Conservation (phyloP, 805 yeast species). For the Candida dendrica region DNA sequence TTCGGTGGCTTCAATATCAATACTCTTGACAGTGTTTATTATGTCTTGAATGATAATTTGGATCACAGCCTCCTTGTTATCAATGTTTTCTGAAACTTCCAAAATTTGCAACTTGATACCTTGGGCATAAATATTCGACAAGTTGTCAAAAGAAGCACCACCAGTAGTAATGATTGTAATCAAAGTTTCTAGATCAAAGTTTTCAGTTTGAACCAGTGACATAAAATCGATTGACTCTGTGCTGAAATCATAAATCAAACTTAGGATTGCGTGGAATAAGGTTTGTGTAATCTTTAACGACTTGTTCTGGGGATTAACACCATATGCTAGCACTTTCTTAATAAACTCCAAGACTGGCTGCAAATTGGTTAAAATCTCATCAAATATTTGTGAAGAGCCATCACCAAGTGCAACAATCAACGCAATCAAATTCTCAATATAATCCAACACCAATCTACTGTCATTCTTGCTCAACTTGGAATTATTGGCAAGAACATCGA, state of each 20-base stretch:
- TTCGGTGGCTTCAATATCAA: slow-evolving; percentile 27
- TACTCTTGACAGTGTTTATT: slow-evolving; percentile 20
- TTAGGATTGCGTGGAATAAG: slow-evolving; percentile 46
- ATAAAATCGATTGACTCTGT: slow-evolving; percentile 52
- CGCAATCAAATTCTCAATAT: slow-evolving; percentile 66
- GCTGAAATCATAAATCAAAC: slow-evolving; percentile 52
- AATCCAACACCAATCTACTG: slow-evolving; percentile 48
- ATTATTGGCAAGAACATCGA: slow-evolving; percentile 30
- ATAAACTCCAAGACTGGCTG: slow-evolving; percentile 20
- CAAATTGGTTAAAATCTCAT: slow-evolving; percentile 25
- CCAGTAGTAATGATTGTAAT: slow-evolving; percentile 5
- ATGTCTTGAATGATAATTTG: slow-evolving; percentile 18
- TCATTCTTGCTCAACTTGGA: slow-evolving; percentile 30
- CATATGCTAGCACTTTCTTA: slow-evolving; percentile 21
- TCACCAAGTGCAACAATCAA: slow-evolving; percentile 60
- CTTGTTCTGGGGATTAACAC: slow-evolving; percentile 18
- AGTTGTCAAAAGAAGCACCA: slow-evolving; percentile 19
- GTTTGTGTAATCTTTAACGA: slow-evolving; percentile 28
- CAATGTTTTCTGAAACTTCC: slow-evolving; percentile 19
- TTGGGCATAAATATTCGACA: slow-evolving; percentile 26
- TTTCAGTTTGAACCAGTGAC: slow-evolving; percentile 2
- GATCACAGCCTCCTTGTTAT: background rate
- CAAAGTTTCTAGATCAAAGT: slow-evolving; percentile 5
- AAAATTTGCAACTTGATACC: slow-evolving; percentile 32
- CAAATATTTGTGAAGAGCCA: slow-evolving; percentile 56